Percentiles rank a stretch among this genome's conserved stretches.
phyloP scores from a whole-genome alignment of 164 flowering plant species.

The Buxus sempervirens region DNA sequence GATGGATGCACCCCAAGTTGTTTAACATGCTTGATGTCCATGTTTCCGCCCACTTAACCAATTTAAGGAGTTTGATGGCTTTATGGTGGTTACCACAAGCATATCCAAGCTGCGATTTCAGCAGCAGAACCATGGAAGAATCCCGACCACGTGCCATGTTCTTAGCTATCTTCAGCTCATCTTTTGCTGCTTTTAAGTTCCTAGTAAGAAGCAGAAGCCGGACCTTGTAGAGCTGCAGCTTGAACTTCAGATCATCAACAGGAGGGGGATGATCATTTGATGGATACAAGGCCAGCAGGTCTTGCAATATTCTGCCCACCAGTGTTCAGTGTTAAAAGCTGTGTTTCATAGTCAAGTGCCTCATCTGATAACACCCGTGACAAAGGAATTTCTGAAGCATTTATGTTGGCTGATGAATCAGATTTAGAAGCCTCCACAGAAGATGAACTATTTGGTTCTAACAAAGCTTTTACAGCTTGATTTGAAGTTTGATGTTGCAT shows the following conservation, averaged over 20 bases:
- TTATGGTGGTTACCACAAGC: conserved; percentile 84
- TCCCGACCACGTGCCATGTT: conserved; percentile 80
- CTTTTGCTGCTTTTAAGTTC: conserved; percentile 85
- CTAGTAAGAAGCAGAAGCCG: conserved; percentile 72
- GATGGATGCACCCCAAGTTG: conserved; percentile 81
- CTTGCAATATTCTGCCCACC: conserved; percentile 51
- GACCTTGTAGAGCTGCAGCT: conserved; percentile 83
- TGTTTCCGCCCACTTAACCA: conserved; percentile 50
- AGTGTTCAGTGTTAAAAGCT: conserved; percentile 57
- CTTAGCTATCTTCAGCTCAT: conserved; percentile 88
- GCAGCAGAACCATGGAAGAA: conserved; percentile 71
- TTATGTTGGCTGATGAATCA: conserved; percentile 37
- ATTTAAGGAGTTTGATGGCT: conserved; percentile 83
- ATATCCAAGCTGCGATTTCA: conserved; percentile 93
- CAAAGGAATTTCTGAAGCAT: conserved; percentile 51
- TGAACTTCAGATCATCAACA: conserved; percentile 65
- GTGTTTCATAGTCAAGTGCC: conserved; percentile 62
- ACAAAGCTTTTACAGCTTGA: conserved; percentile 19
- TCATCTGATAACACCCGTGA: conserved; percentile 84
- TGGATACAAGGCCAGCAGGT: conserved; percentile 36
- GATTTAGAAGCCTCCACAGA: conserved; percentile 39
- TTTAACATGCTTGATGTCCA: conserved; percentile 61
- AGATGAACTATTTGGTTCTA: conserved; percentile 41
- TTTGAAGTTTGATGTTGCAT: conserved; percentile 44
- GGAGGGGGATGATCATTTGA: conserved; percentile 46